Base-by-base conservation (phyloP, 805 yeast species). In the Monosporozyma aquatica region DNA sequence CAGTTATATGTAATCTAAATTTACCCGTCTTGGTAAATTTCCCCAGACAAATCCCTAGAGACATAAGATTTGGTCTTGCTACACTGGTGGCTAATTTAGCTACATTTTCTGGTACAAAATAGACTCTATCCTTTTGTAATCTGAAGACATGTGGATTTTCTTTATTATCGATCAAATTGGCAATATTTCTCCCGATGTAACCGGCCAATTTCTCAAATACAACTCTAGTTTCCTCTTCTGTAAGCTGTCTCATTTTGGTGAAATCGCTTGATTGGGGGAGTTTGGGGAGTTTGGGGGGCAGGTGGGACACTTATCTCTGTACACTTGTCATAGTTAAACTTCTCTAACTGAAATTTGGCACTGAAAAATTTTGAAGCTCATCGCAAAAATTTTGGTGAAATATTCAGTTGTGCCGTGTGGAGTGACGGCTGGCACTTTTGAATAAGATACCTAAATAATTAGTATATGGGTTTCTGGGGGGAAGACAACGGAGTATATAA, bases 1-100 rank as follows among this genome's bases (percentile, higher is more conserved):
- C 74, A n/a, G 98, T 92, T 48, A 92, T 81, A 62, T 92, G 98
- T 51, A 92, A 70, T 66, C 95, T 77, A 70, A 92, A 92, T 66
- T 92, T 92, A 24, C 97, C 97, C 2, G 97, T 84, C 71, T 92
- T 92, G 38, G 98, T 92, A 71, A 92, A 92, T 63, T 92, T 92
- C 15, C 98, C 98, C 46, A 92, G 70, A 66, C 98, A 92, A 3
- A 82, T 75, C 29, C 98, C 98, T 24, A 92, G 64, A 0, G 97
- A 85, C 94, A 90, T 87, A 50, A 92, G 72, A 56, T 87, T 84
- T 35, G 78, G 77, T 69, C 98, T 78, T 29, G 95, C 84, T 3
- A 90, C 84, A 23, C 90, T 79, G 0, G 97, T 87, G 38, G 98
- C 97, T 49, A 80, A 74, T 51, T 82, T 82, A 41, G 96, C 87